Base-by-base conservation (phyloP, 208 protist species). In the Leishmania lainsoni region DNA sequence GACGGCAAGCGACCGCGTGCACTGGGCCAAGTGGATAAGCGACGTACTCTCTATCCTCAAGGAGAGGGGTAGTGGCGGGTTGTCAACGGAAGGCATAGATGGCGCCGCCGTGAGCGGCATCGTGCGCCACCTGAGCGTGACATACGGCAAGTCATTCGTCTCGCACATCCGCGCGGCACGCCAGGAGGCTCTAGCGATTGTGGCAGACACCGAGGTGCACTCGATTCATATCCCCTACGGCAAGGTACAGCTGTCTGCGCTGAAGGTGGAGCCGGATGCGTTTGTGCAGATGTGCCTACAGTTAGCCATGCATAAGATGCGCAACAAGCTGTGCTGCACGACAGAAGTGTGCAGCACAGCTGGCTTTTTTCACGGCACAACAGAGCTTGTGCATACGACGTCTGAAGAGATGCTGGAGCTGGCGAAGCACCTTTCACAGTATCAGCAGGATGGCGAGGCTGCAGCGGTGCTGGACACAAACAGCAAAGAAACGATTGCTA, bases 251-350 rank as follows among this genome's bases (percentile, higher is more conserved):
- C 78, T 98, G 32, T 80, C 85, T 26, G 71, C 85, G 63, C 59
- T 90, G n/a, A 81, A 84, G 51, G 78, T 94, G 29, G 81, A 87
- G 54, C 83, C 92, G 17, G 93, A 96, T 68, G 93, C 93, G 0
- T 98, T 98, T 86, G 89, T 95, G 12, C 95, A 98, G 84, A 89
- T 97, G 83, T 93, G 87, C 70, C 83, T 98, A 63, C 95, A 98
- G 66, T 81, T 98, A 59, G 94, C 95, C 6, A 92, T 92, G 83
- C 91, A 93, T 81, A 88, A 88, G 63, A 81, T 91, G 63, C 93
- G 93, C 68, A 94, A 92, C 54, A 88, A 87, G 71, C 87, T 98
- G 26, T 89, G 81, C 59, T 81, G 91, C 8, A 93, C 93, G 12
- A 94, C 92, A 54, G 85, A 97, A 81, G 70, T 91, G 35, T 88